Percentiles rank a stretch among this genome's conserved stretches.
phyloP scores from a whole-genome alignment of 495 filamentous ascomycete genomes.

The Penicillium coffeae region DNA sequence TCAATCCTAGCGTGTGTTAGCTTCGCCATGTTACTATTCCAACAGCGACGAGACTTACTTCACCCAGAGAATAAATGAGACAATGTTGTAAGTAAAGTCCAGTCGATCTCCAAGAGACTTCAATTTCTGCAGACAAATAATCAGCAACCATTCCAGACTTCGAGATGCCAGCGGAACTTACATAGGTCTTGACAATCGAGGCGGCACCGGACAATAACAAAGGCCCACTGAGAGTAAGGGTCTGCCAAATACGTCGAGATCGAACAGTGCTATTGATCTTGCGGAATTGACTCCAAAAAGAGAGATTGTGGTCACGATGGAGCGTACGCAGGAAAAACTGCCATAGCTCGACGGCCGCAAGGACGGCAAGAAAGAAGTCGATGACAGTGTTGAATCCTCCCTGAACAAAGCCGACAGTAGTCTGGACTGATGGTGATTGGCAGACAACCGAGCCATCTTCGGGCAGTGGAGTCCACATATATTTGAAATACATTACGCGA shows the following conservation, averaged over 20 bases:
- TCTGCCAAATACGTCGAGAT: constrained; percentile 35
- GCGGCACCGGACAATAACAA: constrained; percentile 30
- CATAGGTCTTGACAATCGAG: constrained; percentile 38
- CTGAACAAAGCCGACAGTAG: constrained; percentile 34
- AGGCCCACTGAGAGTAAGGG: constrained; percentile 29
- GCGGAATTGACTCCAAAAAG: constrained; percentile 28
- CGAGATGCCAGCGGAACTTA: constrained; percentile 9
- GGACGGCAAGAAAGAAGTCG: constrained; percentile 27
- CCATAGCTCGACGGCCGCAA: constrained; percentile 36
- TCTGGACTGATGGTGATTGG: constrained; percentile 32
- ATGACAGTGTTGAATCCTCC: constrained; percentile 38
- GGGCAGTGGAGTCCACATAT: constrained; percentile 38
- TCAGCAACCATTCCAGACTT: neutral
- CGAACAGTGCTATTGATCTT: constrained; percentile 30
- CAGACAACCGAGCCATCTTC: constrained; percentile 31
- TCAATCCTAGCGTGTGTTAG: constrained; percentile 25
- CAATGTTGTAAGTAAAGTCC: constrained; percentile 37
- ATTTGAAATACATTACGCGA: constrained; percentile 34
- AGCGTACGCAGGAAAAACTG: constrained; percentile 32
- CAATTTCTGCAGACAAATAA: constrained; percentile 19
- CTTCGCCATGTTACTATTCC: no score
- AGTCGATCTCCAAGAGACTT: constrained; percentile 26
- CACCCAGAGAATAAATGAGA: constrained; percentile 35
- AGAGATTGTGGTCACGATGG: constrained; percentile 20
- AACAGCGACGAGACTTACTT: constrained; percentile 21